A percentile compares a stretch with the other conserved stretches of the same genome.
phyloP scores from a whole-genome alignment of 208 protist genomes.

The Leishmania braziliensis region DNA sequence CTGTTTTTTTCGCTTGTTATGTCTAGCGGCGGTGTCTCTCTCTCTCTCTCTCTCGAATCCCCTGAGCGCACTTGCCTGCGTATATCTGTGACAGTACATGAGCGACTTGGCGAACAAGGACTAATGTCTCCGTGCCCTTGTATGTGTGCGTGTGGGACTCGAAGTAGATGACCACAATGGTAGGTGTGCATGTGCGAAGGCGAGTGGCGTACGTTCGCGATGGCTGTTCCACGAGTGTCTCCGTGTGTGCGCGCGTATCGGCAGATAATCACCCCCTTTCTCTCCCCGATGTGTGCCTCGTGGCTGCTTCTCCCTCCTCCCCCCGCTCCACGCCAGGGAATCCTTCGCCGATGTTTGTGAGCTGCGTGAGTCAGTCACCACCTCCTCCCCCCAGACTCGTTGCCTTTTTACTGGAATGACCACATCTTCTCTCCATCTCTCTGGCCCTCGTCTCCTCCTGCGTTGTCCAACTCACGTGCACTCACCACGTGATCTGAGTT shows the following conservation, averaged over 20 bases:
- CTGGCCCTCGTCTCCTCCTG: background rate
- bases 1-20: background rate
- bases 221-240: background rate
- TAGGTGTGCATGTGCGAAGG: background rate
- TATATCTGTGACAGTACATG: background rate
- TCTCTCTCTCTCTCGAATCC: background rate
- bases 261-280: background rate
- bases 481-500: background rate
- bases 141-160: conserved; percentile 3
- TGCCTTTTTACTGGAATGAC: background rate
- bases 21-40: background rate
- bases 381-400: background rate
- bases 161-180: background rate
- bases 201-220: background rate
- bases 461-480: background rate
- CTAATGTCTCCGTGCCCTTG: background rate
- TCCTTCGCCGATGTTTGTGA: background rate
- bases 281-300: background rate
- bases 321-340: background rate
- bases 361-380: background rate
- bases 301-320: background rate
- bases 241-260: background rate
- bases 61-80: background rate
- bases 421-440: background rate
- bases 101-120: background rate